Evolutionary conservation across 225 moss, liverwort and hornwort genomes (phyloP).

Genomic region (Marchantia polymorpha): DNA sequence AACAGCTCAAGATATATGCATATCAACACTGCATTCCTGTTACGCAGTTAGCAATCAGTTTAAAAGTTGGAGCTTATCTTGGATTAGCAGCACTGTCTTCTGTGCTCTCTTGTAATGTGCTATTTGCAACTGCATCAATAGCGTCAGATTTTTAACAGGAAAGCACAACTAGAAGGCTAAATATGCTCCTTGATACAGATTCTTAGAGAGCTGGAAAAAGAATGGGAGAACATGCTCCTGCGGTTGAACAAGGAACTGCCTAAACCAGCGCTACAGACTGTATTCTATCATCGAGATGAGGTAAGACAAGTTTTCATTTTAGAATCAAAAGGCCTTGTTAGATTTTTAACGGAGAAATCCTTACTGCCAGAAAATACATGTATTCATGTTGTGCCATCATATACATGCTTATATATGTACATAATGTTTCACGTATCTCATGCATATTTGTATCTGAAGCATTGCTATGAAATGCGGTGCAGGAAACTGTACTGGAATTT

Average conservation of each 20-base stretch:
- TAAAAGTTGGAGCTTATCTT: no score
- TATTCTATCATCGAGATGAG: conserved; percentile 72
- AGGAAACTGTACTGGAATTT: conserved; percentile 81
- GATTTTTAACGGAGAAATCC: neutral
- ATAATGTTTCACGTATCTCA: neutral
- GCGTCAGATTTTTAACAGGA: no score
- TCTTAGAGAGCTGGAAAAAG: conserved; percentile 60
- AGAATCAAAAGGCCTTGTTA: neutral
- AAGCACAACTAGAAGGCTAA: no score
- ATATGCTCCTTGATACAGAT: conserved; percentile 36
- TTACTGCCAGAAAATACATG: neutral
- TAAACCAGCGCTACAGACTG: conserved; percentile 63
- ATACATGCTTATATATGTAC: no score
- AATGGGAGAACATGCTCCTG: conserved; percentile 61
- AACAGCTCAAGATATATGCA: no score
- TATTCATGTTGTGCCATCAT: neutral
- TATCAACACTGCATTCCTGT: no score
- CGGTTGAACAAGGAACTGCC: conserved; percentile 56
- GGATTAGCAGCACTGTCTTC: no score
- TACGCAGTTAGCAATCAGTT: no score
- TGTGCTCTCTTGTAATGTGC: no score
- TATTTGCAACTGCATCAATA: no score
- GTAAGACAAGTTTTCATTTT: conserved; percentile 19
- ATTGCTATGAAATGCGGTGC: neutral
- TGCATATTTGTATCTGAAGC: neutral